Conservation (phyloP, 768 basidiomycete genomes). For the Coprinopsis cinerea region DNA sequence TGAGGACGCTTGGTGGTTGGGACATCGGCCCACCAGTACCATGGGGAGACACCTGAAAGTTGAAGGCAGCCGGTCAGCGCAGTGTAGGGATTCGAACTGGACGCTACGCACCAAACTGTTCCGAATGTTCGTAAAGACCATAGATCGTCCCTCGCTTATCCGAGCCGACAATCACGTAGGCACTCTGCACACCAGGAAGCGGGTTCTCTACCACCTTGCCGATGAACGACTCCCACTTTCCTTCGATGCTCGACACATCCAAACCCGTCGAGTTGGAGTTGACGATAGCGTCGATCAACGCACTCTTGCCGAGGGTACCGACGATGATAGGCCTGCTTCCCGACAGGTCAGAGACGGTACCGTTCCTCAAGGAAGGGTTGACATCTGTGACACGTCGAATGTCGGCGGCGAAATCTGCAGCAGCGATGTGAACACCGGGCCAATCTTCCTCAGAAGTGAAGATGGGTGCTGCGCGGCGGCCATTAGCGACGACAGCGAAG, state of each 20-base stretch:
- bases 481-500: slow-evolving; percentile 38
- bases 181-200: slow-evolving; percentile 49
- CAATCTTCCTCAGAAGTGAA: slow-evolving; percentile 52
- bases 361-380: slow-evolving; percentile 45
- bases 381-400: slow-evolving; percentile 54
- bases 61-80: slow-evolving; percentile 11
- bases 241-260: slow-evolving; percentile 51
- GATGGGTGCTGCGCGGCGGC: slow-evolving; percentile 41
- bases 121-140: slow-evolving; percentile 60
- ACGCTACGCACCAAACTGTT: slow-evolving; percentile 50
- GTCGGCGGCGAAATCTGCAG: slow-evolving; percentile 54
- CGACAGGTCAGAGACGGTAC: slow-evolving; percentile 26
- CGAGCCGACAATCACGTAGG: slow-evolving; percentile 62
- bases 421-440: slow-evolving; percentile 58
- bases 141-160: slow-evolving; percentile 69
- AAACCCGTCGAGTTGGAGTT: slow-evolving; percentile 45
- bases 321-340: slow-evolving; percentile 46
- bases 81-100: background rate
- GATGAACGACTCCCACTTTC: slow-evolving; percentile 64
- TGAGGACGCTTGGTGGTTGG: slow-evolving; percentile 45
- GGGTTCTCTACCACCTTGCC: slow-evolving; percentile 48
- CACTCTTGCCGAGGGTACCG: slow-evolving; percentile 56
- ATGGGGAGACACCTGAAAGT: slow-evolving; percentile 54
- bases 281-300: slow-evolving; percentile 46
- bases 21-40: slow-evolving; percentile 82